These are phyloP conservation scores for Acrasis kona DNA, from an alignment of 78 protist genomes.

Conservation along the genomic window DNA sequence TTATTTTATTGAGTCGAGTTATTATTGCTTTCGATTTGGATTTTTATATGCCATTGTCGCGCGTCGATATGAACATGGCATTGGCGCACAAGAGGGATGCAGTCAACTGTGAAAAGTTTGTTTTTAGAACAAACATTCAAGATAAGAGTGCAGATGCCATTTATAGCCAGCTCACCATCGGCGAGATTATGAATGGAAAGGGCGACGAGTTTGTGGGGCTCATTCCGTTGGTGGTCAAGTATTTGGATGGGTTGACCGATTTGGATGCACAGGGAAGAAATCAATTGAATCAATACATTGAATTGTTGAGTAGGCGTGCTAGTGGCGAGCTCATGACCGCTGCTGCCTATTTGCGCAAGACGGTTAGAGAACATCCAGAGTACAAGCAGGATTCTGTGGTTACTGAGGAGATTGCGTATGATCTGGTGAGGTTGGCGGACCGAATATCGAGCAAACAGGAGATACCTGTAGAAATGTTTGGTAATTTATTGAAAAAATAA, in stretches of 20 bases:
- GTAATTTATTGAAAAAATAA: no score
- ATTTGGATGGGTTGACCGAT: neutral
- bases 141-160: neutral
- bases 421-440: constrained; percentile 43
- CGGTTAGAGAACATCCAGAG: constrained; percentile 55
- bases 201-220: constrained; percentile 33
- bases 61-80: constrained; percentile 82
- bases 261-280: no score
- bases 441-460: no score
- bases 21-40: constrained; percentile 63
- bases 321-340: constrained; percentile 45
- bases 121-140: constrained; percentile 45
- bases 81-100: constrained; percentile 72
- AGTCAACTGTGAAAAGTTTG: constrained; percentile 30
- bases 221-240: constrained; percentile 29
- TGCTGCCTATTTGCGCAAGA: constrained; percentile 53
- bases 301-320: constrained; percentile 16
- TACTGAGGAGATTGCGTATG: constrained; percentile 45
- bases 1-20: constrained; percentile 62
- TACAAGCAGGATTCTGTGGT: constrained; percentile 66
- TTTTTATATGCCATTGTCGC: constrained; percentile 85
- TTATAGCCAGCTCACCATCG: constrained; percentile 10
- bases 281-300: neutral
- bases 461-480: no score
- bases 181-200: constrained; percentile 36